phyloP scores from a whole-genome alignment of 768 basidiomycete genomes.

The Candolleomyces aberdarensis region DNA sequence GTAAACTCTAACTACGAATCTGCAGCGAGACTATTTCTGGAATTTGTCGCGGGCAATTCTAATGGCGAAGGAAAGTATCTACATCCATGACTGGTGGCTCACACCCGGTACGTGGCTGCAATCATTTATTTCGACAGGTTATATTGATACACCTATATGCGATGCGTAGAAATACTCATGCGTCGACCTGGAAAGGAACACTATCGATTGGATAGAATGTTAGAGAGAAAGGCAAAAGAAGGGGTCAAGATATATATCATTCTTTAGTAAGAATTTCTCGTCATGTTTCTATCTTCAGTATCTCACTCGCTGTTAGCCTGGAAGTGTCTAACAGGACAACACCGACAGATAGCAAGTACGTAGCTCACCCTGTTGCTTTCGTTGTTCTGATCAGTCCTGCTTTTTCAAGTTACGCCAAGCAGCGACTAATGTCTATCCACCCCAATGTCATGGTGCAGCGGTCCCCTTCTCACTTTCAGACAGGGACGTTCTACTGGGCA shows the following conservation, averaged over 20 bases:
- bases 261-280: slow-evolving; percentile 58
- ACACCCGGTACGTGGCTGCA: slow-evolving; percentile 61
- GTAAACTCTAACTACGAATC: neutral
- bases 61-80: slow-evolving; percentile 83
- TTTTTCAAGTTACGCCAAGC: slow-evolving; percentile 73
- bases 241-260: slow-evolving; percentile 97
- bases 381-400: neutral
- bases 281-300: slow-evolving; percentile 1
- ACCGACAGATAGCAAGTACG: slow-evolving; percentile 88
- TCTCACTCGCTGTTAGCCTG: slow-evolving; percentile 47
- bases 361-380: slow-evolving; percentile 1
- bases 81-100: slow-evolving; percentile 99
- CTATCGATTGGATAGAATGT: slow-evolving; percentile 81
- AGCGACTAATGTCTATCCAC: slow-evolving; percentile 72
- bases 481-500: slow-evolving; percentile 98
- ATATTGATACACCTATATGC: too few relatives aligned
- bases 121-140: too few relatives aligned
- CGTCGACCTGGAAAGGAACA: slow-evolving; percentile 81
- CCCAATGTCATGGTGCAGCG: slow-evolving; percentile 95
- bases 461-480: slow-evolving; percentile 96
- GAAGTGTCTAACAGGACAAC: slow-evolving; percentile 96
- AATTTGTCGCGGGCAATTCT: slow-evolving; percentile 89
- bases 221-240: slow-evolving; percentile 90
- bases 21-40: slow-evolving; percentile 96
- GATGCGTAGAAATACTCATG: slow-evolving; percentile 67